Percentiles rank a stretch among this genome's conserved stretches.
Conservation (phyloP, 78 protist species). For the Thecamonas trahens region DNA sequence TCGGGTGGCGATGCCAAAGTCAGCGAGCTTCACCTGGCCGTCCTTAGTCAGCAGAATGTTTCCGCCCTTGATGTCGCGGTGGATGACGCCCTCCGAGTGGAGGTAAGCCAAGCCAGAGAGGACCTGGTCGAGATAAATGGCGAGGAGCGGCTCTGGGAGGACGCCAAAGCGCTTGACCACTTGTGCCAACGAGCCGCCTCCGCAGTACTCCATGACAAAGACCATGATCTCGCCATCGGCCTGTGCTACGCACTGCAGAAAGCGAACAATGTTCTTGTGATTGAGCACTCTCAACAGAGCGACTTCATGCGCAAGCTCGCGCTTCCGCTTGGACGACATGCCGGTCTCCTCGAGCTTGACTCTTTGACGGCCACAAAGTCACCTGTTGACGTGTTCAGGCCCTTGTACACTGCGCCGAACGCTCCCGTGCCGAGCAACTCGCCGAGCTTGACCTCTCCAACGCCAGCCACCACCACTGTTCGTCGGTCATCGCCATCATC, state of each 20-base stretch:
- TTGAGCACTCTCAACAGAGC: too few species aligned
- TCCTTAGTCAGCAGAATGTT: conserved; percentile 12
- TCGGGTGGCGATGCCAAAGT: conserved; percentile 19
- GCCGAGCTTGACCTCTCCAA: too few species aligned
- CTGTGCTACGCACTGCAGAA: too few species aligned
- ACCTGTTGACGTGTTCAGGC: conserved; percentile 14
- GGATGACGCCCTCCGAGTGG: conserved; percentile 16
- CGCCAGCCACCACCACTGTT: too few species aligned
- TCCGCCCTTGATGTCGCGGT: conserved; percentile 22
- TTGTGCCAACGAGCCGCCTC: not conserved
- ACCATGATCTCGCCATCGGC: too few species aligned
- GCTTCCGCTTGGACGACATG: too few species aligned
- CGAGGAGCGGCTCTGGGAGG: not conserved
- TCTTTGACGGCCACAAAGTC: conserved; percentile 31
- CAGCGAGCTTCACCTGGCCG: conserved; percentile 12
- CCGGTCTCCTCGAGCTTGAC: not conserved
- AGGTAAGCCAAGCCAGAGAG: conserved; percentile 23
- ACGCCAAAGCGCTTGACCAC: not conserved
- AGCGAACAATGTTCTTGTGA: too few species aligned
- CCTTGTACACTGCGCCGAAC: not conserved
- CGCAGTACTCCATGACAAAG: too few species aligned
- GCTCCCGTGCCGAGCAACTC: conserved; percentile 1
- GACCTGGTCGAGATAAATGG: not conserved
- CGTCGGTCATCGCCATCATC: too few species aligned
- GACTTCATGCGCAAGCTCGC: too few species aligned